phyloP scores from a whole-genome alignment of 108 stramenopile genomes.

The Pseudonitzschia multistriata region DNA sequence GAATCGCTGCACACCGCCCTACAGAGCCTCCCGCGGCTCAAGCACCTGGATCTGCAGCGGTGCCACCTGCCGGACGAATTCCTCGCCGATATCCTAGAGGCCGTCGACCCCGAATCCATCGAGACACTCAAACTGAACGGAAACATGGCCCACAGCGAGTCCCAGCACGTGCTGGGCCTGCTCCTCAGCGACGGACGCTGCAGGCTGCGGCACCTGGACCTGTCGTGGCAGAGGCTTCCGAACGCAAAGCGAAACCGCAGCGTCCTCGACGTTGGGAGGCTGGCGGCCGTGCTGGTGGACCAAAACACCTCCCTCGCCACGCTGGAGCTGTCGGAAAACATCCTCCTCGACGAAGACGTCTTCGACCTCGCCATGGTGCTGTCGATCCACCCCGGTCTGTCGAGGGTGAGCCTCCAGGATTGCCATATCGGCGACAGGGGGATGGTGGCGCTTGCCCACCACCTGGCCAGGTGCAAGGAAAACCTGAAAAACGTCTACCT shows the following conservation, averaged over 20 bases:
- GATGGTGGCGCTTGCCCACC: neutral
- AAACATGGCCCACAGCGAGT: neutral
- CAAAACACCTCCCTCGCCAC: neutral
- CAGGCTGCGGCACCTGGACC: neutral
- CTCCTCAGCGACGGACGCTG: neutral
- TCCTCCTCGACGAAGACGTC: slow-evolving; percentile 3
- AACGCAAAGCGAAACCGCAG: neutral
- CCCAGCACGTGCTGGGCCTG: neutral
- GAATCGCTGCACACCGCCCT: neutral
- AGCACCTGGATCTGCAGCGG: neutral
- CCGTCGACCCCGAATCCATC: neutral
- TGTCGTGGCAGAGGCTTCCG: slow-evolving; percentile 13
- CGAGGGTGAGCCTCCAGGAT: neutral
- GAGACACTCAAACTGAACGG: slow-evolving; percentile 13
- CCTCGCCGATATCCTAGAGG: slow-evolving; percentile 10
- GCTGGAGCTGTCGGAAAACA: slow-evolving; percentile 10
- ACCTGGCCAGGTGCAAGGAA: neutral
- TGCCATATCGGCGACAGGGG: slow-evolving; percentile 2
- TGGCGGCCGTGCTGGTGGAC: neutral
- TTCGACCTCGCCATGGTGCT: neutral
- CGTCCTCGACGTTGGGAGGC: neutral
- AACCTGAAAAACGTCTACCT: neutral
- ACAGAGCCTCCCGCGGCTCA: neutral
- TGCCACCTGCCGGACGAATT: slow-evolving; percentile 15
- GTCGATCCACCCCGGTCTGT: neutral